Percentiles rank a stretch among this genome's conserved stretches.
These are phyloP conservation scores for Pseudogymnoascus sp. DNA, from an alignment of 2,329 filamentous ascomycete genomes.

Conservation along the genomic window DNA sequence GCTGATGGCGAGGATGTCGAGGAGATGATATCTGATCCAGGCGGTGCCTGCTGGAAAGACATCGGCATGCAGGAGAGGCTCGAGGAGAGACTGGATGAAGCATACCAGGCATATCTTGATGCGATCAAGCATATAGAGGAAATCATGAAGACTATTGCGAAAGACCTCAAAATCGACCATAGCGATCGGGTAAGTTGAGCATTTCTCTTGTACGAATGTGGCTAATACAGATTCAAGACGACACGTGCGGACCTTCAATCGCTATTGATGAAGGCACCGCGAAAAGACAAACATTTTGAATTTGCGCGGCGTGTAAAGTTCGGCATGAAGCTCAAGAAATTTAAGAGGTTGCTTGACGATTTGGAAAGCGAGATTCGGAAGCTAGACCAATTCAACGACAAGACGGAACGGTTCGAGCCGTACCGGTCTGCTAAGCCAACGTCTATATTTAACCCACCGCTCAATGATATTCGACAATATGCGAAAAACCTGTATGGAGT, in stretches of 20 bases:
- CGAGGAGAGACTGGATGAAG: not conserved
- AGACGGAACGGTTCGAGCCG: slow-evolving; percentile 5
- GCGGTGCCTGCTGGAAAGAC: not conserved
- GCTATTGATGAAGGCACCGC: not conserved
- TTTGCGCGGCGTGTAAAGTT: not conserved
- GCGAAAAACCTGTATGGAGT: not conserved
- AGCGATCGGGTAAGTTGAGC: not conserved
- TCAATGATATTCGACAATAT: not conserved
- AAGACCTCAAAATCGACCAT: slow-evolving; percentile 2
- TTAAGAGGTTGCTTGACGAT: slow-evolving; percentile 2
- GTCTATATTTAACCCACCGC: not conserved
- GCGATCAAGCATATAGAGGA: not conserved
- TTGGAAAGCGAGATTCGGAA: not conserved
- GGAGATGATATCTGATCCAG: not conserved
- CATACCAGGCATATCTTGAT: not conserved
- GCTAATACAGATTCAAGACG: not conserved
- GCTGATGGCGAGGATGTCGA: not conserved
- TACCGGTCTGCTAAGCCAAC: not conserved
- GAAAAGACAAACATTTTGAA: not conserved
- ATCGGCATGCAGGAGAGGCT: not conserved
- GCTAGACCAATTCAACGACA: not conserved
- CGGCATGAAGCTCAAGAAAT: not conserved
- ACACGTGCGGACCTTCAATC: slow-evolving; percentile 7
- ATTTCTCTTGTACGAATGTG: not conserved
- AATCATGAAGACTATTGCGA: slow-evolving; percentile 3